A percentile compares a stretch with the other conserved stretches of the same genome.
Evolutionary conservation across 1,284 basidiomycete genomes (phyloP).

Genomic region (Apiotrichum domesticum): DNA sequence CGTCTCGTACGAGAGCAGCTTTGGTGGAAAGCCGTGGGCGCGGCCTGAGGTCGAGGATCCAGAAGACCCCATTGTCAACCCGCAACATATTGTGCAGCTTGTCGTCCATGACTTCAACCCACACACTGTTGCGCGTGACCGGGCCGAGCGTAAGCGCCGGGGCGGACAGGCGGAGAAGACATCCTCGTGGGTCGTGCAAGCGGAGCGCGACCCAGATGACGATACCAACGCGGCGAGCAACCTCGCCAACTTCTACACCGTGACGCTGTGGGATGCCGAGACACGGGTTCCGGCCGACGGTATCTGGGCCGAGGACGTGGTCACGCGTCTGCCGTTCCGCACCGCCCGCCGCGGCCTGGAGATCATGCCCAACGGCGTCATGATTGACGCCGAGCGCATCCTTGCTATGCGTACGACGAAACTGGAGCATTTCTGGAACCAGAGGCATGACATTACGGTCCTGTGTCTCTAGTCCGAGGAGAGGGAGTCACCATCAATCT

Average conservation of each 20-base stretch:
- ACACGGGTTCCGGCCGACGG: constrained; percentile 18
- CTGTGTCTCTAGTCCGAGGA: constrained; percentile 14
- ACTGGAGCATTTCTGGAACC: neutral
- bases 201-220: neutral
- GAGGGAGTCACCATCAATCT: too few relatives aligned
- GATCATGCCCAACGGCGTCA: constrained; percentile 30
- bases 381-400: constrained; percentile 44
- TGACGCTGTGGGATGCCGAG: constrained; percentile 6
- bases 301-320: constrained; percentile 29
- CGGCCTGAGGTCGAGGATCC: constrained; percentile 1
- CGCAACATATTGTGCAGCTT: neutral
- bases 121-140: constrained; percentile 12
- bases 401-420: constrained; percentile 18
- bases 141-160: neutral
- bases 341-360: constrained; percentile 22
- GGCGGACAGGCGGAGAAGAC: neutral
- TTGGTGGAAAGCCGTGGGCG: neutral
- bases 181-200: neutral
- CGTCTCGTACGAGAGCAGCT: constrained; percentile 1
- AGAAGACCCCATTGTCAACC: constrained; percentile 6
- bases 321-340: constrained; percentile 25
- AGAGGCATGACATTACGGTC: constrained; percentile 31
- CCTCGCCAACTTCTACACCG: constrained; percentile 2
- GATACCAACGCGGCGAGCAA: neutral
- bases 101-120: constrained; percentile 39